phyloP scores from a whole-genome alignment of 768 basidiomycete genomes.

The Cantharellus cinnabarinus region DNA sequence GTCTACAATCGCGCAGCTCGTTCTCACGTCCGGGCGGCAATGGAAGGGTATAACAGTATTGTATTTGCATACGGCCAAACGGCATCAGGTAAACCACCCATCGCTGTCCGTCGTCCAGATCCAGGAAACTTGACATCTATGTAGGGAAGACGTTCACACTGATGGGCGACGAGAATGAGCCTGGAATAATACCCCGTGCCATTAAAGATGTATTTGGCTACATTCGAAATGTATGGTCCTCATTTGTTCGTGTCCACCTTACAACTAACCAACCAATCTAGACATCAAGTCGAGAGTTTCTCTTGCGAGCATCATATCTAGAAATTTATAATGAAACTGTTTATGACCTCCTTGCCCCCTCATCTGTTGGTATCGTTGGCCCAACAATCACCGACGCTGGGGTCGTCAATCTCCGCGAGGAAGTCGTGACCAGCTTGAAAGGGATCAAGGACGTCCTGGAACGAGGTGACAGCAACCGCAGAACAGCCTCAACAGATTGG shows the following conservation, averaged over 20 bases:
- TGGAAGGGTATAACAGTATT: conserved; percentile 82
- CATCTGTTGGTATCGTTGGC: conserved; percentile 17
- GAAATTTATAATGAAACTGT: conserved; percentile 94
- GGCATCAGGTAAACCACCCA: conserved; percentile 30
- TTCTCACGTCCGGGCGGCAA: conserved; percentile 39
- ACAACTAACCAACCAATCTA: conserved; percentile 9
- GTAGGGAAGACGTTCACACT: conserved; percentile 2
- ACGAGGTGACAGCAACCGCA: conserved; percentile 67
- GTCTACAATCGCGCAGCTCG: conserved; percentile 57
- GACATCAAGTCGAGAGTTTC: conserved; percentile 66
- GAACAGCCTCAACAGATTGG: conserved; percentile 97
- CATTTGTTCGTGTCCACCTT: neutral
- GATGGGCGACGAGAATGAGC: conserved; percentile 60
- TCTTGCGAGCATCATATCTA: conserved; percentile 88
- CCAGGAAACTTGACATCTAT: neutral
- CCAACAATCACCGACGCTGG: conserved; percentile 50
- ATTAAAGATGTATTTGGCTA: conserved; percentile 81
- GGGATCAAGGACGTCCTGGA: conserved; percentile 69
- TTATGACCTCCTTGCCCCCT: conserved; percentile 64
- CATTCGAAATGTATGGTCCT: conserved; percentile 27
- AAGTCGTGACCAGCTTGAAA: conserved; percentile 81
- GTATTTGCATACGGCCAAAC: conserved; percentile 93
- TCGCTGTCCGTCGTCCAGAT: conserved; percentile 45
- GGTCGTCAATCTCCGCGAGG: conserved; percentile 65
- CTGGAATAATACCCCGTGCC: conserved; percentile 84